A percentile compares a stretch with the other conserved stretches of the same genome.
phyloP scores from a whole-genome alignment of 108 stramenopile genomes.

The Tribonema minus region DNA sequence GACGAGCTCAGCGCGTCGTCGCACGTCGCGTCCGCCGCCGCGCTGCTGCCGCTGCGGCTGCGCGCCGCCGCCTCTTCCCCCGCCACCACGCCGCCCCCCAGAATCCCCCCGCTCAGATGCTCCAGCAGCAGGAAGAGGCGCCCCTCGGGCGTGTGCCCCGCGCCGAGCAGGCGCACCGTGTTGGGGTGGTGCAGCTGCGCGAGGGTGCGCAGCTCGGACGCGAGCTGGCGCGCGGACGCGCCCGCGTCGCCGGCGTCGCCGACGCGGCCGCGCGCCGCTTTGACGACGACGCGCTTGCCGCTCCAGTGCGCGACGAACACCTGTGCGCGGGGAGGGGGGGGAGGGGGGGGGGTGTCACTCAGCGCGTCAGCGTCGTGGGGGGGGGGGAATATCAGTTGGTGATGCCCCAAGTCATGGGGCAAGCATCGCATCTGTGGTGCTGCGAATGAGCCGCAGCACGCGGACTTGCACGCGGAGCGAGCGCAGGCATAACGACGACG shows the following conservation, averaged over 20 bases:
- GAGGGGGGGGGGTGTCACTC: no score
- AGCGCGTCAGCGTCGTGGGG: no score
- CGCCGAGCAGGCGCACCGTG: slow-evolving; percentile 11
- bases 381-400: no score
- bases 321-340: no score
- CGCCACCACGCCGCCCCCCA: not conserved
- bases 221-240: not conserved
- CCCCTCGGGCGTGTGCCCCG: slow-evolving; percentile 12
- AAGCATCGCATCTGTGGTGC: no score
- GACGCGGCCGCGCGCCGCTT: not conserved
- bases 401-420: no score
- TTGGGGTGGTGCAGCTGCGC: slow-evolving; percentile 13
- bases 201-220: not conserved
- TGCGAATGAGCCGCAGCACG: no score
- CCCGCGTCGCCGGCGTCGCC: no score
- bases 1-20: no score
- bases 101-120: slow-evolving; percentile 13
- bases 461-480: not conserved
- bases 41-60: not conserved
- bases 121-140: slow-evolving; percentile 24
- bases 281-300: not conserved
- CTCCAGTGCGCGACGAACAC: not conserved
- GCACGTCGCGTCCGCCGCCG: no score
- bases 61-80: not conserved
- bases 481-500: not conserved